Evolutionary conservation across 2,329 filamentous ascomycete genomes (phyloP).

Genomic region (Ascochyta koolunga): DNA sequence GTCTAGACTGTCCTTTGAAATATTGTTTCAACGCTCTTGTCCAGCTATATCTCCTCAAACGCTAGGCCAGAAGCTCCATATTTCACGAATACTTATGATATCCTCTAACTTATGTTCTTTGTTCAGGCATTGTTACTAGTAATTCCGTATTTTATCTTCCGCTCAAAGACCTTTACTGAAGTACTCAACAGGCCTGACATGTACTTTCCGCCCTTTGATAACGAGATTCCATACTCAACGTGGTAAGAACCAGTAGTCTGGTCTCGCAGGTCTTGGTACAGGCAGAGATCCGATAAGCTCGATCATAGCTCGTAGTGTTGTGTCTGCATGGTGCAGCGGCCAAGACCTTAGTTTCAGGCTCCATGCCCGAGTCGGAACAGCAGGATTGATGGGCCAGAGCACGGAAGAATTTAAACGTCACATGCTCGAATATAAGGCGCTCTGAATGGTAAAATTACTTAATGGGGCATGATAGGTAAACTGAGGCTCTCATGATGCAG

Average conservation of each 20-base stretch:
- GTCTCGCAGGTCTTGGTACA: background rate
- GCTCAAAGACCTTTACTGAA: slow-evolving; percentile 20
- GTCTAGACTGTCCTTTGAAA: too few relatives aligned
- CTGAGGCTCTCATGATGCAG: too few relatives aligned
- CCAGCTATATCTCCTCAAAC: too few relatives aligned
- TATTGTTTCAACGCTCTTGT: too few relatives aligned
- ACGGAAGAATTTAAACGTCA: background rate
- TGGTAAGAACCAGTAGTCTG: background rate
- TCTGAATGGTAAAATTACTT: background rate
- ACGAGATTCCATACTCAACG: slow-evolving; percentile 18
- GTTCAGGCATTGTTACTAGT: too few relatives aligned
- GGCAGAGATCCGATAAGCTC: background rate
- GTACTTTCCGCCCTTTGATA: slow-evolving; percentile 49
- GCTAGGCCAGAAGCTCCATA: too few relatives aligned
- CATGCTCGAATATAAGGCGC: background rate
- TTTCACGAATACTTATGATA: too few relatives aligned
- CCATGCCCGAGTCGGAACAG: background rate
- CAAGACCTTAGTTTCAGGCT: background rate
- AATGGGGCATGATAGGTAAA: too few relatives aligned
- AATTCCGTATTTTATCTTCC: background rate
- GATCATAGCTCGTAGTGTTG: background rate
- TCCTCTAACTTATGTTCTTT: too few relatives aligned
- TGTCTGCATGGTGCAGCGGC: background rate
- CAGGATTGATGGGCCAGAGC: background rate
- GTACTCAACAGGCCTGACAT: slow-evolving; percentile 44